phyloP scores from a whole-genome alignment of 495 filamentous ascomycete genomes.

The Lophiotrema nucula region DNA sequence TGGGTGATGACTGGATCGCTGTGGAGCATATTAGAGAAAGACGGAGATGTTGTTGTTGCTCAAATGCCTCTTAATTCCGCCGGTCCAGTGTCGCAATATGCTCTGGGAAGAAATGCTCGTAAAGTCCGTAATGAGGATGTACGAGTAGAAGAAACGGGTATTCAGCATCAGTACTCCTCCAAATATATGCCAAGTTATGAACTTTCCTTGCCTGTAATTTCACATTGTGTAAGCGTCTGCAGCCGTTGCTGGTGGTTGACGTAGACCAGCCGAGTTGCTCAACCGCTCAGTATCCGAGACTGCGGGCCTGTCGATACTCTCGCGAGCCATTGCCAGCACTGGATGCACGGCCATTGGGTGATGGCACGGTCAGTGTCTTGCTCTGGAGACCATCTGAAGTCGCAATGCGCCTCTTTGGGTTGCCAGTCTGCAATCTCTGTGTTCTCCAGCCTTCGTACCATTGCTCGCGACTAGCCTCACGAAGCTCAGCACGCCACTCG shows the following conservation, averaged over 20 bases:
- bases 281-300: slow-evolving; percentile 4
- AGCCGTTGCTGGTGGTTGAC: too few species aligned
- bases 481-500: slow-evolving; percentile 89
- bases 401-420: slow-evolving; percentile 12
- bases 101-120: too few species aligned
- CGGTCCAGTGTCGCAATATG: not conserved
- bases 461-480: slow-evolving; percentile 84
- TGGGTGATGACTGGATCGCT: not conserved
- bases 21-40: not conserved
- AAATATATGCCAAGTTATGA: too few species aligned
- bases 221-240: too few species aligned
- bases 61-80: not conserved
- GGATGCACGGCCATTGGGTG: slow-evolving; percentile 14
- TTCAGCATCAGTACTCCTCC: too few species aligned
- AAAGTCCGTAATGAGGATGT: too few species aligned
- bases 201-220: too few species aligned
- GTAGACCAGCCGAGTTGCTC: not conserved
- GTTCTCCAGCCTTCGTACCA: slow-evolving; percentile 99
- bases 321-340: slow-evolving; percentile 17
- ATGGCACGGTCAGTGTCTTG: slow-evolving; percentile 14
- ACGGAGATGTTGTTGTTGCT: not conserved
- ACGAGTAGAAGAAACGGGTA: too few species aligned
- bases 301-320: slow-evolving; percentile 17
- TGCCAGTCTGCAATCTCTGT: slow-evolving; percentile 51
- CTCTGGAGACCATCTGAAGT: slow-evolving; percentile 21